Conservation (phyloP, 140 eudicot genomes). For the Erigeron philadelphicus region DNA sequence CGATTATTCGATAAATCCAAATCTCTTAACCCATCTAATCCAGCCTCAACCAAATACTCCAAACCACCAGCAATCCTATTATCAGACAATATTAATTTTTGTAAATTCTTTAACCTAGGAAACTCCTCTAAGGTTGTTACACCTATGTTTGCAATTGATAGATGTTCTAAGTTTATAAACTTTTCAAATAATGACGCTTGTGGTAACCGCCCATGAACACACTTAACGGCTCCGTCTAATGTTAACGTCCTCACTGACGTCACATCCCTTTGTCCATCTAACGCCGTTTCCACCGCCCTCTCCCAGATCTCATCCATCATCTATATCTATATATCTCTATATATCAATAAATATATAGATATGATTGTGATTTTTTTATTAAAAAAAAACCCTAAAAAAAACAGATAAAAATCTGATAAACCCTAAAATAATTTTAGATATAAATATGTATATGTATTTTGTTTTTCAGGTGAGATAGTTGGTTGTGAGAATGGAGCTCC, state of each 20-base stretch:
- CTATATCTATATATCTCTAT: background rate
- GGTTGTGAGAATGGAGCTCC: slow-evolving; percentile 37
- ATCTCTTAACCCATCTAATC: slow-evolving; percentile 64
- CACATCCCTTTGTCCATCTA: slow-evolving; percentile 68
- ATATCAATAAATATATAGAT: slow-evolving; percentile 3
- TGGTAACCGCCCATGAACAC: slow-evolving; percentile 83
- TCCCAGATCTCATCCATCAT: slow-evolving; percentile 99
- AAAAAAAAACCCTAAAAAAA: background rate
- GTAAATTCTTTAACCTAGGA: slow-evolving; percentile 69
- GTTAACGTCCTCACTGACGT: slow-evolving; percentile 58
- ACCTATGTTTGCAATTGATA: slow-evolving; percentile 77
- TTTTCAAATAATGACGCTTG: slow-evolving; percentile 67
- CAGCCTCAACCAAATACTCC: slow-evolving; percentile 70
- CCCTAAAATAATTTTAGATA: slow-evolving; percentile 26
- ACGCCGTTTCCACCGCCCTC: slow-evolving; percentile 89
- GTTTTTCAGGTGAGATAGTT: slow-evolving; percentile 3
- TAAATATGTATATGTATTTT: background rate
- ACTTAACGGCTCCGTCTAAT: slow-evolving; percentile 91
- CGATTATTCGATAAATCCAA: slow-evolving; percentile 90
- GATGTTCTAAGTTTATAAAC: slow-evolving; percentile 65
- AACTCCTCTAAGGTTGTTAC: slow-evolving; percentile 84
- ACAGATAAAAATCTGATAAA: slow-evolving; percentile 25
- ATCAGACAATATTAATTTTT: slow-evolving; percentile 67
- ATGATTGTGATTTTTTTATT: too few relatives aligned
- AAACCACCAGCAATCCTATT: slow-evolving; percentile 83